phyloP scores from a whole-genome alignment of 2,329 filamentous ascomycete genomes.

The Drechslera avenae region DNA sequence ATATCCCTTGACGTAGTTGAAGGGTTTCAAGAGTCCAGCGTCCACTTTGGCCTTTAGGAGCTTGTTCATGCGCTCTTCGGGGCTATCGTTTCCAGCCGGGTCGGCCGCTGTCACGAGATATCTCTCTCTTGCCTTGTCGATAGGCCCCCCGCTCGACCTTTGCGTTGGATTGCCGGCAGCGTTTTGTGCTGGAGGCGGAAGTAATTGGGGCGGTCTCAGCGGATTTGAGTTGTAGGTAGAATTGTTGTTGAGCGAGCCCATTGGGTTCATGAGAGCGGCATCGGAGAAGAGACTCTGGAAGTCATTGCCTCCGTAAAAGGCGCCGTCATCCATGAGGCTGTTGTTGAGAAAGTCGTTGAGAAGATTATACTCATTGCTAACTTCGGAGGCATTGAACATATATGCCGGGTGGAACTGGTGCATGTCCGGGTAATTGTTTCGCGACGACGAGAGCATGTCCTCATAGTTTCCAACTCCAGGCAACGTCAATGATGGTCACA shows the following conservation, averaged over 20 bases:
- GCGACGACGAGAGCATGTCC: slow-evolving; percentile 73
- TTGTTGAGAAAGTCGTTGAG: slow-evolving; percentile 96
- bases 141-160: slow-evolving; percentile 65
- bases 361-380: slow-evolving; percentile 94
- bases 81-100: slow-evolving; percentile 80
- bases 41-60: slow-evolving; percentile 95
- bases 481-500: slow-evolving; percentile 31
- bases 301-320: slow-evolving; percentile 51
- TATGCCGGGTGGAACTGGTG: slow-evolving; percentile 91
- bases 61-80: slow-evolving; percentile 94
- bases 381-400: slow-evolving; percentile 92
- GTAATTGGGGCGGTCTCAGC: slow-evolving; percentile 52
- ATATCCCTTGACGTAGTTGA: slow-evolving; percentile 98
- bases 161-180: slow-evolving; percentile 61
- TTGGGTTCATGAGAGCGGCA: slow-evolving; percentile 57
- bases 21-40: slow-evolving; percentile 89
- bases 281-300: slow-evolving; percentile 63
- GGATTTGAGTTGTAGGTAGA: slow-evolving; percentile 49
- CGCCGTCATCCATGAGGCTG: slow-evolving; percentile 77
- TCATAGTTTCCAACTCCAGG: slow-evolving; percentile 76
- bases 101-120: slow-evolving; percentile 98
- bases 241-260: slow-evolving; percentile 47
- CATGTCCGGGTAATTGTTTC: slow-evolving; percentile 91
- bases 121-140: slow-evolving; percentile 76
- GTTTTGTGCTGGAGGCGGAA: slow-evolving; percentile 51